Base-by-base conservation (phyloP, 2,329 filamentous ascomycete species). In the Aspergillus pseudoterreus region DNA sequence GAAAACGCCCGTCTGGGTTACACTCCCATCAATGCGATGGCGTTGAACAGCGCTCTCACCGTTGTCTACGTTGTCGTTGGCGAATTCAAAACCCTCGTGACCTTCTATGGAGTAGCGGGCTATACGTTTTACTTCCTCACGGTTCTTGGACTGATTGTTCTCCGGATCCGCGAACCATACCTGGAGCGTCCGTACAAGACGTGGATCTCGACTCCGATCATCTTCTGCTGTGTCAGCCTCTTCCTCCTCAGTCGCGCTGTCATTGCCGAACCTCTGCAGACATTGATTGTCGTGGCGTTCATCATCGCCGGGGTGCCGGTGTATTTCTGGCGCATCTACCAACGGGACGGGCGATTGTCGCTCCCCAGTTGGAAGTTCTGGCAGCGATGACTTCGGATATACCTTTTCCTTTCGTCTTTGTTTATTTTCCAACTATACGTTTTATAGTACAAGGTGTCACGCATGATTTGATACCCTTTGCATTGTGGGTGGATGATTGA, bases 111-210 rank as follows among this genome's bases (percentile, higher is more conserved):
- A 51, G 94, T 99, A 11, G 94, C 94, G 0, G 92, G 92, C 12
- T 99, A 99, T 70, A 90, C 90, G 0, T 99, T 99, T 68, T 99
- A 99, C 75, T 99, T 99, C 71, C 76, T 95, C 50, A 95, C 92
- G 0, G 94, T 99, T 0, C 82, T 99, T 0, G 94, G 94, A 0
- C 79, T 99, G 45, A 96, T 99, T 56, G 82, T 99, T 47, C 78
- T 99, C 55, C 82, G 94, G 27, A 90, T 97, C 27, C 82, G 82
- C 56, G 94, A 99, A 70, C 94, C 94, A 4, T 79, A 86, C 56
- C 80, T 99, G 43, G 91, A 96, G 69, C 77, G 94, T 22, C 92
- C 94, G 0, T 99, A 99, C 73, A 86, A 85, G 69, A 96, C 92
- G 3, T 99, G 92, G 94, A 96, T 99, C 65, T 87, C 87, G 1